A percentile compares a stretch with the other conserved stretches of the same genome.
These are phyloP conservation scores for Castanea sativa DNA, from an alignment of 306 rosid genomes.

Conservation along the genomic window DNA sequence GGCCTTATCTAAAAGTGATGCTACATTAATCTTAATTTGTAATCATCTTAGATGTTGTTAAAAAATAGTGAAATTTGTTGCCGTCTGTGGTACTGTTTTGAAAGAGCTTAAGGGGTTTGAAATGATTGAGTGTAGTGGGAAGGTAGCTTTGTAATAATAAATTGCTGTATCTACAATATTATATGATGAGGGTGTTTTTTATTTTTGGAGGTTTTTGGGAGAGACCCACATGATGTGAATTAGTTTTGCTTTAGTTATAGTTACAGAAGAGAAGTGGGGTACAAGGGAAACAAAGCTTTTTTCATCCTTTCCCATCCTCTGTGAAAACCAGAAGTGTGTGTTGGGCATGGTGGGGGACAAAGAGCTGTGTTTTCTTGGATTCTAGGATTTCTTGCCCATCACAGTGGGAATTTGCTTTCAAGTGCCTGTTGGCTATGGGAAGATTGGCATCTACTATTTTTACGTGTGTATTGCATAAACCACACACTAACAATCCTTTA, in stretches of 20 bases:
- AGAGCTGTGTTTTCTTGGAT: constrained; percentile 67
- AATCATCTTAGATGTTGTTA: too few relatives aligned
- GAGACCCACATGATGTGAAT: constrained; percentile 51
- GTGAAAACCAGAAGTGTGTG: constrained; percentile 45
- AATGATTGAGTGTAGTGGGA: constrained; percentile 68
- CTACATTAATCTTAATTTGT: too few relatives aligned
- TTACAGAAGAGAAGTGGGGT: constrained; percentile 35
- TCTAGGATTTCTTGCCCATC: constrained; percentile 50
- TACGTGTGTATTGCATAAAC: constrained; percentile 10
- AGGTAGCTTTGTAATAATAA: constrained; percentile 49
- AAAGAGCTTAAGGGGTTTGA: constrained; percentile 50
- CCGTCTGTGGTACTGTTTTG: constrained; percentile 19
- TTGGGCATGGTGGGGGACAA: constrained; percentile 63
- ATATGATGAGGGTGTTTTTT: constrained; percentile 43
- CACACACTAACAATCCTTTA: too few relatives aligned
- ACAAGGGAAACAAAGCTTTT: constrained; percentile 28
- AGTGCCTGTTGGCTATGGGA: constrained; percentile 57
- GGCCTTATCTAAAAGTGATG: too few relatives aligned
- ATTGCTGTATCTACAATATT: constrained; percentile 37
- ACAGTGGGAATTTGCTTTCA: constrained; percentile 40
- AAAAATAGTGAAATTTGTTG: too few relatives aligned
- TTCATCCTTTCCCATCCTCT: constrained; percentile 40
- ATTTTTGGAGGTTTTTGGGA: constrained; percentile 49
- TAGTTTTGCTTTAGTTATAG: constrained; percentile 26
- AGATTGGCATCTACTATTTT: constrained; percentile 2